Evolutionary conservation across 768 basidiomycete species (phyloP).

Genomic region (Naganishia friedmannii): DNA sequence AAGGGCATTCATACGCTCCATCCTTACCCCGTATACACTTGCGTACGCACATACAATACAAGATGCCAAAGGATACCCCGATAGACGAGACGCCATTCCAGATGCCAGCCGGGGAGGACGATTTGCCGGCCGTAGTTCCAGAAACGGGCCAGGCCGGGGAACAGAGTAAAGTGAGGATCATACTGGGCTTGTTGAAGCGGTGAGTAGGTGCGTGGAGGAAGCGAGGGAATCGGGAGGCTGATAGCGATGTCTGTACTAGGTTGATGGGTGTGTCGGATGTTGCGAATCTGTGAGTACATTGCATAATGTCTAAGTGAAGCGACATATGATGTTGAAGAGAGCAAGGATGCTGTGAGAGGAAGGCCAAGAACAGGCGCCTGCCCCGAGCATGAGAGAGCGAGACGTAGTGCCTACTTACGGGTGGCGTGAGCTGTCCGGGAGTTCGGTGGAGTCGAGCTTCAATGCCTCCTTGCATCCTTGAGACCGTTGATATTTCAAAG

Average conservation of each 20-base stretch:
- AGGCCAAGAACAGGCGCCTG: no score
- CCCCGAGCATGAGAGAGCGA: no score
- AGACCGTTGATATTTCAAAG: no score
- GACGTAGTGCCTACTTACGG: no score
- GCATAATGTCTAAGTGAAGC: neutral
- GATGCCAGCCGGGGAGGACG: slow-evolving; percentile 42
- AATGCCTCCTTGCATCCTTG: no score
- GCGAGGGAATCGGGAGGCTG: neutral
- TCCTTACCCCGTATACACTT: no score
- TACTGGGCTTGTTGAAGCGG: slow-evolving; percentile 83
- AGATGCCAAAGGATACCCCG: neutral
- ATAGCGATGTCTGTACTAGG: slow-evolving; percentile 21
- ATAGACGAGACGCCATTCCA: slow-evolving; percentile 1
- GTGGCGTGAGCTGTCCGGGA: no score
- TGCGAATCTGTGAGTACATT: slow-evolving; percentile 72
- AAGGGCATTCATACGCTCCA: no score
- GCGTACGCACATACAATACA: no score
- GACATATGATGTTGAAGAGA: neutral
- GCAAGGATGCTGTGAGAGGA: no score
- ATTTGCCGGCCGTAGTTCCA: slow-evolving; percentile 44
- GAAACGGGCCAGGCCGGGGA: slow-evolving; percentile 58
- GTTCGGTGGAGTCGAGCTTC: no score
- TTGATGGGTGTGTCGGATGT: slow-evolving; percentile 87
- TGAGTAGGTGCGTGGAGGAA: slow-evolving; percentile 52
- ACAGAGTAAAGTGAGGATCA: slow-evolving; percentile 90